Percentiles rank a stretch among this genome's conserved stretches.
phyloP scores from a whole-genome alignment of 1,284 basidiomycete species.

The Microbotryum scabiosae region DNA sequence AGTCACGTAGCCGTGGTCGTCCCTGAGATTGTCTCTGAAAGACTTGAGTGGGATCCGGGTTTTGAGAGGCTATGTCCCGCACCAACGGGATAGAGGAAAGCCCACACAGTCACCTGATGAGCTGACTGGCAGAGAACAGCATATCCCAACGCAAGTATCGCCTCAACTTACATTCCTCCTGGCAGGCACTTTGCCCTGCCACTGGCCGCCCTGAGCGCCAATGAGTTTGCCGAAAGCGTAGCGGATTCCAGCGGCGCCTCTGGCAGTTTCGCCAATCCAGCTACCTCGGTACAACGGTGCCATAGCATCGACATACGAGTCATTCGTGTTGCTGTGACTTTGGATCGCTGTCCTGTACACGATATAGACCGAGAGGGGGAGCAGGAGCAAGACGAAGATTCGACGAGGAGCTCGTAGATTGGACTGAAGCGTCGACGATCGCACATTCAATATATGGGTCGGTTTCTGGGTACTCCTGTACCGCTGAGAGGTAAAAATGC shows the following conservation, averaged over 20 bases:
- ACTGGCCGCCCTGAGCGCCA: background rate
- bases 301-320: too few species aligned
- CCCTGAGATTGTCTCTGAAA: conserved; percentile 20
- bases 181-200: conserved; percentile 5
- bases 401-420: too few species aligned
- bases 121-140: too few species aligned
- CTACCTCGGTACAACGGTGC: too few species aligned
- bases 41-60: conserved; percentile 24
- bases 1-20: conserved; percentile 21
- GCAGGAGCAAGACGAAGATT: too few species aligned
- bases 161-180: conserved; percentile 7
- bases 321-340: too few species aligned
- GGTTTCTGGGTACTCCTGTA: background rate
- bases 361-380: too few species aligned
- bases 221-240: background rate
- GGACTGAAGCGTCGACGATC: too few species aligned
- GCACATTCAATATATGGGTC: background rate
- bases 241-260: background rate
- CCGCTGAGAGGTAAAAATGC: conserved; percentile 12
- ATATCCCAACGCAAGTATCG: too few species aligned
- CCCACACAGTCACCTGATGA: background rate
- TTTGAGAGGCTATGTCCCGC: conserved; percentile 6
- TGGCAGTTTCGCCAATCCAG: too few species aligned
- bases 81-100: background rate
- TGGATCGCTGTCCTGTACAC: too few species aligned